These are phyloP conservation scores for Cylindrotheca fusiformis DNA, from an alignment of 108 stramenopile species.

Conservation along the genomic window DNA sequence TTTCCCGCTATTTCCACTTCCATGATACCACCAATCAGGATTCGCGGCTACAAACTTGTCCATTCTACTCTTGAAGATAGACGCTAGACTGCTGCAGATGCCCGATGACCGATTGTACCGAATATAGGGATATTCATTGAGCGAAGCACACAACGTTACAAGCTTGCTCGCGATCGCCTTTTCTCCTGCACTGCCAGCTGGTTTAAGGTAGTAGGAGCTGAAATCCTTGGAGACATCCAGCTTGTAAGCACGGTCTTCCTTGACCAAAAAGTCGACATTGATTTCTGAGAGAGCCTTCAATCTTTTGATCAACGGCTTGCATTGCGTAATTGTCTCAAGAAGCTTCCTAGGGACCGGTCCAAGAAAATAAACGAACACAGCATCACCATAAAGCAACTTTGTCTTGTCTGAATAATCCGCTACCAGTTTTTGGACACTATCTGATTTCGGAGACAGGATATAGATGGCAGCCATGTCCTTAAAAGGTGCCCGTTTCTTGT, in stretches of 20 bases:
- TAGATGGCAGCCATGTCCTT: conserved; percentile 93
- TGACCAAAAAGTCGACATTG: conserved; percentile 92
- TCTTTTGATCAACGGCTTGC: conserved; percentile 79
- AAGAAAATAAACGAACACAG: conserved; percentile 90
- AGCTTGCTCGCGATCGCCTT: conserved; percentile 70
- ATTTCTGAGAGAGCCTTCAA: conserved; percentile 87
- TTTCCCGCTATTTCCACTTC: conserved; percentile 64
- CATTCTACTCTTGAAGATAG: conserved; percentile 81
- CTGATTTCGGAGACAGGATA: conserved; percentile 73
- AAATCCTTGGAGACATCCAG: conserved; percentile 78
- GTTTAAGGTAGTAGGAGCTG: conserved; percentile 34
- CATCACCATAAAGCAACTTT: conserved; percentile 73
- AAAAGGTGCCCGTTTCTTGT: conserved; percentile 91
- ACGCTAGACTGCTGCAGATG: conserved; percentile 68
- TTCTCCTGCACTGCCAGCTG: conserved; percentile 30
- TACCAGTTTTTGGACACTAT: conserved; percentile 65
- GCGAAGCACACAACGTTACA: conserved; percentile 93
- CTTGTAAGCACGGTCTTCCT: conserved; percentile 86
- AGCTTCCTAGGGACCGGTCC: conserved; percentile 60
- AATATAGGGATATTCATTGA: conserved; percentile 97
- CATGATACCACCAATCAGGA: conserved; percentile 87
- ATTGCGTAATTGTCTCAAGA: conserved; percentile 77
- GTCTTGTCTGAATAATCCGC: conserved; percentile 64
- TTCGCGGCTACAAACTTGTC: conserved; percentile 77
- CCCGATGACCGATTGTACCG: conserved; percentile 68